These are phyloP conservation scores for Kalmanozyma brasiliensis DNA, from an alignment of 1,284 basidiomycete species.

Conservation along the genomic window DNA sequence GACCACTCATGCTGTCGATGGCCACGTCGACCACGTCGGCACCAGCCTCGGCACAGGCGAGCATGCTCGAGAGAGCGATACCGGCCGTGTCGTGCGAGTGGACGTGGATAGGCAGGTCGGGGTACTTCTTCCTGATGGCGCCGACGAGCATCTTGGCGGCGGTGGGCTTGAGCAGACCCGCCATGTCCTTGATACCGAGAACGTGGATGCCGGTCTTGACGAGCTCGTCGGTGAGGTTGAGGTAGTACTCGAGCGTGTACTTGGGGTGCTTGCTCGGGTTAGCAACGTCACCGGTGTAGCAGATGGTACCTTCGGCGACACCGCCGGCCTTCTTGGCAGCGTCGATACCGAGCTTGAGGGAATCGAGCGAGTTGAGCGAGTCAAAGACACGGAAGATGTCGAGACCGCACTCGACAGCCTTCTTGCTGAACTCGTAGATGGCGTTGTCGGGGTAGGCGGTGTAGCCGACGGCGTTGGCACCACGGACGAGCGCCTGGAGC, in stretches of 20 bases:
- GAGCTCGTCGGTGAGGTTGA: conserved; percentile 93
- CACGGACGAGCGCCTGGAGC: conserved; percentile 96
- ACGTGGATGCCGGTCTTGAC: conserved; percentile 97
- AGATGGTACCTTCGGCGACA: conserved; percentile 87
- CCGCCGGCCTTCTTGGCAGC: conserved; percentile 99
- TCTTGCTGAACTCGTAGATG: conserved; percentile 83
- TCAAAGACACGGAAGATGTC: conserved; percentile 99
- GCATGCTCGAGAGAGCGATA: conserved; percentile 95
- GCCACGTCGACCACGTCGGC: conserved; percentile 98
- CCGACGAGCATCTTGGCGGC: conserved; percentile 92
- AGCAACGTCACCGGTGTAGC: conserved; percentile 98
- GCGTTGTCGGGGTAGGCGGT: conserved; percentile 99
- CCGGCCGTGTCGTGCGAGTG: conserved; percentile 99
- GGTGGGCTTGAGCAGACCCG: conserved; percentile 93
- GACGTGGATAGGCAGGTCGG: conserved; percentile 97
- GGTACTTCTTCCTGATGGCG: conserved; percentile 93
- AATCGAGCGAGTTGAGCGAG: conserved; percentile 75
- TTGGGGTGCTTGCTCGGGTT: conserved; percentile 90
- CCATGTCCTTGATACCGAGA: conserved; percentile 99
- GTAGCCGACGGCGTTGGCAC: conserved; percentile 99
- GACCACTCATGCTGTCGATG: conserved; percentile 94
- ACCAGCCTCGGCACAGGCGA: conserved; percentile 92
- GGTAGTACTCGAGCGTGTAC: conserved; percentile 97
- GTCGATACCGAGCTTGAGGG: conserved; percentile 76
- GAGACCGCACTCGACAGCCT: conserved; percentile 97